Conservation (phyloP, 2,329 filamentous ascomycete species). For the Metarhizium guizhouense region DNA sequence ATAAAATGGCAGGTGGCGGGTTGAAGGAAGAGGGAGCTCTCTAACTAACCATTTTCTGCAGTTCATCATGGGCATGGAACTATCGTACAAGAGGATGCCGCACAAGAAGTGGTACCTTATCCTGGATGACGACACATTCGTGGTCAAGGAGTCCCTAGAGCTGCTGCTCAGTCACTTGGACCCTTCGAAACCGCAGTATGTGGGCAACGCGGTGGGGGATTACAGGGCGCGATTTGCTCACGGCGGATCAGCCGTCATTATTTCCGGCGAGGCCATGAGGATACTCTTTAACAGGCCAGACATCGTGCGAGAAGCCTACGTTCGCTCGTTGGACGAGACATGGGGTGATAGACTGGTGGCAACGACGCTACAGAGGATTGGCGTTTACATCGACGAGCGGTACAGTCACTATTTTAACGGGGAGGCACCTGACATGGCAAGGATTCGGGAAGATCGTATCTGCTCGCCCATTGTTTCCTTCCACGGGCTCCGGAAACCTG, state of each 20-base stretch:
- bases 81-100: slow-evolving; percentile 39
- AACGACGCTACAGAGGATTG: slow-evolving; percentile 42
- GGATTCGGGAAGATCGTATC: slow-evolving; percentile 39
- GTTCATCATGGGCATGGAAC: slow-evolving; percentile 47
- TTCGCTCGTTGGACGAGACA: slow-evolving; percentile 39
- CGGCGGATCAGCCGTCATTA: slow-evolving; percentile 43
- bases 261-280: slow-evolving; percentile 42
- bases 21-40: background rate
- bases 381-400: slow-evolving; percentile 45
- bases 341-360: slow-evolving; percentile 48
- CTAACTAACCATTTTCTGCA: slow-evolving; percentile 13
- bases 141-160: slow-evolving; percentile 39
- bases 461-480: slow-evolving; percentile 47
- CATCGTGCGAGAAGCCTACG: slow-evolving; percentile 34
- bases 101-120: slow-evolving; percentile 51
- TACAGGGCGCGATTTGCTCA: slow-evolving; percentile 47
- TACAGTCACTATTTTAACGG: slow-evolving; percentile 49
- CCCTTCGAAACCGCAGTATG: slow-evolving; percentile 35
- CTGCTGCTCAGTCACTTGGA: slow-evolving; percentile 41
- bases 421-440: slow-evolving; percentile 38
- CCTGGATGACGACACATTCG: slow-evolving; percentile 48
- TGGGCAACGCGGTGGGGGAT: slow-evolving; percentile 49
- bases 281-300: slow-evolving; percentile 33
- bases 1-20: background rate
- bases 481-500: slow-evolving; percentile 36